These are phyloP conservation scores for Psilocybe cyanescens DNA, from an alignment of 768 basidiomycete genomes.

Conservation along the genomic window DNA sequence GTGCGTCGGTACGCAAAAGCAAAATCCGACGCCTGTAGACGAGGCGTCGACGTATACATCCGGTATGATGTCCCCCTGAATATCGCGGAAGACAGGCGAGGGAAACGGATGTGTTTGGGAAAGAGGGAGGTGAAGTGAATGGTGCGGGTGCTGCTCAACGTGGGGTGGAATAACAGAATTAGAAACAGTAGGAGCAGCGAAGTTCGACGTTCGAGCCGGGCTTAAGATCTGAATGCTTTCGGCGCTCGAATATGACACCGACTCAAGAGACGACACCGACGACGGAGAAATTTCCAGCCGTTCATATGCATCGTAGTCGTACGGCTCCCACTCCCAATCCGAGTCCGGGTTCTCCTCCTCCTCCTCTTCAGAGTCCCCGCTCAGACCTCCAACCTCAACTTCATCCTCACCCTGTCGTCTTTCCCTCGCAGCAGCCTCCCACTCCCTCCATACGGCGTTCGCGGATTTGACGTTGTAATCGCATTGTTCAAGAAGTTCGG, in stretches of 20 bases:
- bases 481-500: background rate
- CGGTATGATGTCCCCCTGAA: background rate
- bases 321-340: background rate
- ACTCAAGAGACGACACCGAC: background rate
- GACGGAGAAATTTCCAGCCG: background rate
- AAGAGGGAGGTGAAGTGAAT: background rate
- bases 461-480: background rate
- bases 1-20: conserved; percentile 18
- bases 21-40: conserved; percentile 34
- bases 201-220: no score
- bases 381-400: no score
- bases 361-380: background rate
- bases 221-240: no score
- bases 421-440: background rate
- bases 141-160: no score
- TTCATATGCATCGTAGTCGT: background rate
- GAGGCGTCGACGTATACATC: conserved; percentile 25
- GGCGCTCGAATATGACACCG: background rate
- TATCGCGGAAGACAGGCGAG: background rate
- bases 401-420: background rate
- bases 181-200: no score
- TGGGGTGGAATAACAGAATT: no score
- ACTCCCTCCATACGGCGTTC: background rate
- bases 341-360: background rate
- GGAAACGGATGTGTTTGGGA: background rate